Conservation (phyloP, 2,329 filamentous ascomycete genomes). For the Colletotrichum sp. region DNA sequence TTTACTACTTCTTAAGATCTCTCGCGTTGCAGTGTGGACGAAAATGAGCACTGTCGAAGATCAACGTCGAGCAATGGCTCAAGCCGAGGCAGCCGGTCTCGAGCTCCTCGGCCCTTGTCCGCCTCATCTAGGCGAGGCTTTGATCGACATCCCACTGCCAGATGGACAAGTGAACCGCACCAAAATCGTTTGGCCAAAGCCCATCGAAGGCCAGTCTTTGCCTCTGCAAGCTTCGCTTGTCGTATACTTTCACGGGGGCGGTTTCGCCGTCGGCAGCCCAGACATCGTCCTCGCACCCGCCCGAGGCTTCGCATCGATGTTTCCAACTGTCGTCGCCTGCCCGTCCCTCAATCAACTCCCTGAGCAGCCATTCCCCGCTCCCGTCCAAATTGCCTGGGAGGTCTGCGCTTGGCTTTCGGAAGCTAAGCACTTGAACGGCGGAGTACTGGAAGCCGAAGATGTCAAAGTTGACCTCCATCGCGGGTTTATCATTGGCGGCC, state of each 20-base stretch:
- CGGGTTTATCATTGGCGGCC: not conserved
- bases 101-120: not conserved
- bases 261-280: not conserved
- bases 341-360: not conserved
- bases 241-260: not conserved
- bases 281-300: not conserved
- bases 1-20: no score
- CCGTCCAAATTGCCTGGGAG: not conserved
- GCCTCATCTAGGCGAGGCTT: not conserved
- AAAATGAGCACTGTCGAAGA: not conserved
- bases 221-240: not conserved
- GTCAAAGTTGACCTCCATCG: not conserved
- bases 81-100: not conserved
- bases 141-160: not conserved
- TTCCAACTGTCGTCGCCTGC: not conserved
- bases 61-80: not conserved
- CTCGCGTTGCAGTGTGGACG: no score
- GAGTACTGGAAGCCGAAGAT: not conserved
- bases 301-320: not conserved
- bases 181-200: not conserved
- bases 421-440: not conserved
- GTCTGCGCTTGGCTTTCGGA: not conserved
- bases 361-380: not conserved
- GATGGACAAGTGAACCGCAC: not conserved
- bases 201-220: rapidly evolving